Conservation (phyloP, 768 basidiomycete species). For the Steccherinum ochraceum region DNA sequence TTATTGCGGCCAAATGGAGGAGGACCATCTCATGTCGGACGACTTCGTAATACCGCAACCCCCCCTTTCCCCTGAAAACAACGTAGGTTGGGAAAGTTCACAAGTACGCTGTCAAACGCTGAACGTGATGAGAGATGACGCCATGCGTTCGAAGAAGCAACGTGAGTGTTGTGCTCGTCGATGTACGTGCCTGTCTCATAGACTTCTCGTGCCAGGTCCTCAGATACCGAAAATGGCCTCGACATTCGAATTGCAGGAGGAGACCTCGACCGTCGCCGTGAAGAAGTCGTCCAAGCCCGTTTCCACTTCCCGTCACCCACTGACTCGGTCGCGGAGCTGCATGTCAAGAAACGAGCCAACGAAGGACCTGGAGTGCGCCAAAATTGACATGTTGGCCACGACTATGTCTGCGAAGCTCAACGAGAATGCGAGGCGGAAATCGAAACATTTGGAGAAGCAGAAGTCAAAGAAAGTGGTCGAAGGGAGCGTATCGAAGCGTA, state of each 20-base stretch:
- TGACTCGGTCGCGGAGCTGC: background rate
- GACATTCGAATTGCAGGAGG: too few relatives aligned
- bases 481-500: background rate
- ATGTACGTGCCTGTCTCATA: too few relatives aligned
- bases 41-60: too few relatives aligned
- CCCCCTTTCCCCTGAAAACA: background rate
- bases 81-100: background rate
- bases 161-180: too few relatives aligned
- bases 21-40: background rate
- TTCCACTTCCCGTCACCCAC: background rate
- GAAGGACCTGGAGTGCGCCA: too few relatives aligned
- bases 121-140: background rate
- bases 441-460: background rate
- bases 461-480: background rate
- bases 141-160: background rate
- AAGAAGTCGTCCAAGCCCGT: too few relatives aligned
- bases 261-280: too few relatives aligned
- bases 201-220: too few relatives aligned
- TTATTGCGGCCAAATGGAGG: background rate
- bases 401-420: too few relatives aligned
- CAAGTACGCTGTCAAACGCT: background rate
- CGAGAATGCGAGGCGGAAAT: background rate
- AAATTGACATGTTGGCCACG: too few relatives aligned
- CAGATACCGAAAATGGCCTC: too few relatives aligned
- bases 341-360: too few relatives aligned